Base-by-base conservation (phyloP, 805 yeast genomes). In the baker's yeast (Saccharomyces cerevisiae) region DNA sequence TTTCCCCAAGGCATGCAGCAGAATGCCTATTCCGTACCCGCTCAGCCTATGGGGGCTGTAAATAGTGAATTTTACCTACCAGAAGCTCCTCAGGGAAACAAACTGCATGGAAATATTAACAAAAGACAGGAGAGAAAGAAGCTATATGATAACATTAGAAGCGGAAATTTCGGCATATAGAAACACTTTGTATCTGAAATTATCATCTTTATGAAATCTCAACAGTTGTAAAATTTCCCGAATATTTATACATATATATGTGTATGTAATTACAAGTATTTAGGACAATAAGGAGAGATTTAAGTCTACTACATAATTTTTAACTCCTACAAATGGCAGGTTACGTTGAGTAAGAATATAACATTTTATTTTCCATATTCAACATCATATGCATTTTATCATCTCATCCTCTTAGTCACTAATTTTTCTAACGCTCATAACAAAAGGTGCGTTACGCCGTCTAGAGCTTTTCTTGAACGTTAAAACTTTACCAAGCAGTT, bases 81-180 rank as follows among this genome's bases (percentile, higher is more conserved):
- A 76, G 4, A 70, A 63, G 24, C 69, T 63, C 51, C 49, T 52
- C 65, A 62, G 50, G 76, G 76, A 63, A 80, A 74, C 62, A 77
- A 72, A 57, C 60, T 77, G 6, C 82, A 78, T 59, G 79, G 71
- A 8, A 65, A 62, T 28, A 60, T 64, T 11, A 63, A 66, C 49
- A 67, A 71, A 51, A 71, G 65, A 26, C 68, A 73, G 36, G 80
- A 80, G 60, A 81, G 83, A 61, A 84, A 80, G 46, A 75, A 77
- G 52, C 73, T 86, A 48, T 76, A 89, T 60, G 78, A 81, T 51
- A 87, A 88, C 1, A 76, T 86, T 50, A 79, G 80, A 62, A 81
- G 79, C 54, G 87, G 86, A 30, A 77, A 77, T 53, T 86, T 85
- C 70, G 92, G 92, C 48, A 84, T 86, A 41, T 85, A 70, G 57